A percentile compares a stretch with the other conserved stretches of the same genome.
These are phyloP conservation scores for Sugiyamaella qingdaonensis DNA, from an alignment of 805 yeast genomes.

Conservation along the genomic window DNA sequence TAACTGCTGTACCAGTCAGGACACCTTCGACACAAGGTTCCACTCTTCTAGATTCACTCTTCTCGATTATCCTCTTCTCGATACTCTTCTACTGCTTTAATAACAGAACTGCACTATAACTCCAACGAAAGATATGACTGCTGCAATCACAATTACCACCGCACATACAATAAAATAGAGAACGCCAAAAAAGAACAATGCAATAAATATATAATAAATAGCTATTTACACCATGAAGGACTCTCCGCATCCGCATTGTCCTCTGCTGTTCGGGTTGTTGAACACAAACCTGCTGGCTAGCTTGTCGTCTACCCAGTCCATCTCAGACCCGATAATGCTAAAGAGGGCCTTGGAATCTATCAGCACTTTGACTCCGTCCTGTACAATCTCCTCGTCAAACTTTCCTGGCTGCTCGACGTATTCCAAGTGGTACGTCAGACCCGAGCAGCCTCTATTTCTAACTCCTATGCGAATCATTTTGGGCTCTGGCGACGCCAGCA, in stretches of 20 bases:
- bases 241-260: constrained; percentile 98
- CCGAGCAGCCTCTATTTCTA: constrained; percentile 95
- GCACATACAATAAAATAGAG: too few relatives aligned
- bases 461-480: constrained; percentile 89
- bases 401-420: constrained; percentile 89
- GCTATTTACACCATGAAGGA: constrained; percentile 79
- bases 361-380: constrained; percentile 87
- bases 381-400: constrained; percentile 87
- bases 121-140: too few relatives aligned
- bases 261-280: constrained; percentile 94
- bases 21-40: too few relatives aligned
- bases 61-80: too few relatives aligned
- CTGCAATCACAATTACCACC: too few relatives aligned
- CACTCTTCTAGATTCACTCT: too few relatives aligned
- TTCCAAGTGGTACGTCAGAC: constrained; percentile 84
- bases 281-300: constrained; percentile 84
- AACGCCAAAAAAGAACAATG: too few relatives aligned
- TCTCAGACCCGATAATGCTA: constrained; percentile 92
- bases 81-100: too few relatives aligned
- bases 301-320: constrained; percentile 98
- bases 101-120: too few relatives aligned
- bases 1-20: too few relatives aligned
- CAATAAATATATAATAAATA: not conserved
- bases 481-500: constrained; percentile 79
- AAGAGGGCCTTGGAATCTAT: constrained; percentile 95